These are phyloP conservation scores for Bipolaris gigantea DNA, from an alignment of 2,329 filamentous ascomycete genomes.

Conservation along the genomic window DNA sequence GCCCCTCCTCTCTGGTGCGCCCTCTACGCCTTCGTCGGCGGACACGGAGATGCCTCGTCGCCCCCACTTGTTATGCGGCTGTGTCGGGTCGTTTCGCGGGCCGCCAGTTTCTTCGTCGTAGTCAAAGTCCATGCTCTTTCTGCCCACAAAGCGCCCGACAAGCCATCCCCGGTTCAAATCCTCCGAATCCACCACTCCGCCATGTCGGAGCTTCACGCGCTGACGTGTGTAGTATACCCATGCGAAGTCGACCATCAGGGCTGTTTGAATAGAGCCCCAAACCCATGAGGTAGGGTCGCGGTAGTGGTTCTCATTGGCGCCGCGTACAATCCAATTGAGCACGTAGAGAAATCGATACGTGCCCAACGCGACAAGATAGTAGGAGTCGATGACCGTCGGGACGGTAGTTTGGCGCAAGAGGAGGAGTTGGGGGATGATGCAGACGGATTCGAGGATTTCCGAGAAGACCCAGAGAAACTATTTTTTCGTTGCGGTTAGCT, in stretches of 20 bases:
- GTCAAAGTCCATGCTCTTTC: slow-evolving; percentile 52
- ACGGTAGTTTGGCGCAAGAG: slow-evolving; percentile 93
- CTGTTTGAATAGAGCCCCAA: slow-evolving; percentile 87
- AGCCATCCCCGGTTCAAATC: slow-evolving; percentile 86
- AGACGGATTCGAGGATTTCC: slow-evolving; percentile 87
- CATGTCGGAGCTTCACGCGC: slow-evolving; percentile 86
- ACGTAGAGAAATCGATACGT: slow-evolving; percentile 89
- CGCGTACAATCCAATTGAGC: slow-evolving; percentile 82
- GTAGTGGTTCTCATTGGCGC: slow-evolving; percentile 57
- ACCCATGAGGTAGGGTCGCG: slow-evolving; percentile 75
- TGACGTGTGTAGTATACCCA: slow-evolving; percentile 97
- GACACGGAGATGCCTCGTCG: slow-evolving; percentile 61
- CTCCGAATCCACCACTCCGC: slow-evolving; percentile 86
- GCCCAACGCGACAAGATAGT: slow-evolving; percentile 85
- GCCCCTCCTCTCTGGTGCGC: slow-evolving; percentile 31
- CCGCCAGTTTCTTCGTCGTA: slow-evolving; percentile 58
- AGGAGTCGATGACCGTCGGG: slow-evolving; percentile 95
- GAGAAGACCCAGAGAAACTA: slow-evolving; percentile 87
- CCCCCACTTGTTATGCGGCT: slow-evolving; percentile 57
- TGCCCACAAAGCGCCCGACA: slow-evolving; percentile 74
- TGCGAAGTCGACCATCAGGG: slow-evolving; percentile 88
- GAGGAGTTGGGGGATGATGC: slow-evolving; percentile 86
- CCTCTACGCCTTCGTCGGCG: slow-evolving; percentile 57
- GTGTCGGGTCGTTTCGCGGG: slow-evolving; percentile 38
- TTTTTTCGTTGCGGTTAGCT: background rate